Base-by-base conservation (phyloP, 202 grass and related monocot species). In the Setaria italica region DNA sequence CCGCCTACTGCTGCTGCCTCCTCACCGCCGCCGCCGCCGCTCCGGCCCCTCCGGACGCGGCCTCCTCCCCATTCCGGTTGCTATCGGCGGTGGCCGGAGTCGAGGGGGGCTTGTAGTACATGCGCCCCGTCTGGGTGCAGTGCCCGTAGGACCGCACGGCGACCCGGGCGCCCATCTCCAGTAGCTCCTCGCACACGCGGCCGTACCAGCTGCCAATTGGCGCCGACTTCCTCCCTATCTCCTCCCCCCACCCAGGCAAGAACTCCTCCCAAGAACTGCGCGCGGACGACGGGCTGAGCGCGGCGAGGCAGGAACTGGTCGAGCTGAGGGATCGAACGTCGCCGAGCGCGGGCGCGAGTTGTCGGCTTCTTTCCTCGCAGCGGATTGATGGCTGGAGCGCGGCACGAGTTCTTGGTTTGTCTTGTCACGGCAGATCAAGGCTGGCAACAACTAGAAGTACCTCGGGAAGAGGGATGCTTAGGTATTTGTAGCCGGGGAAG, bases 101-200 rank as follows among this genome's bases (percentile, higher is more conserved):
- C 17, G 86, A 30, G 47, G 93, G 93, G 45, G 93, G 93, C 72
- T 85, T 95, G 86, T 92, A 94, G 82, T 94, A 94, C 85, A 90
- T 74, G 25, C 92, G 54, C 56, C 87, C 82, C 56, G 90, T 94
- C 63, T 91, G 88, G 19, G 93, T 89, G 71, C 81, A 89, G 86
- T 91, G 90, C 54, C 84, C 32, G 76, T 86, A 90, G 84, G 85
- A 86, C 78, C 90, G 70, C 79, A 34, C 87, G 41, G 90, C 90
- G 66, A 92, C 56, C 47, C 88, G 49, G 63, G 53, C 58, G 72
- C 82, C 83, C 70, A 90, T 47, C 35, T 85, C 87, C 34, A 92
- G 58, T 66, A 92, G 9, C 80, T 95, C 90, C 71, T 8, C 78
- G 67, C 57, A 88, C 72, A 58, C 25, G 45, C 79, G 79, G 51